Evolutionary conservation across 192 early-diverging fungal genomes (phyloP).

Genomic region (Backusella mclennaniae): DNA sequence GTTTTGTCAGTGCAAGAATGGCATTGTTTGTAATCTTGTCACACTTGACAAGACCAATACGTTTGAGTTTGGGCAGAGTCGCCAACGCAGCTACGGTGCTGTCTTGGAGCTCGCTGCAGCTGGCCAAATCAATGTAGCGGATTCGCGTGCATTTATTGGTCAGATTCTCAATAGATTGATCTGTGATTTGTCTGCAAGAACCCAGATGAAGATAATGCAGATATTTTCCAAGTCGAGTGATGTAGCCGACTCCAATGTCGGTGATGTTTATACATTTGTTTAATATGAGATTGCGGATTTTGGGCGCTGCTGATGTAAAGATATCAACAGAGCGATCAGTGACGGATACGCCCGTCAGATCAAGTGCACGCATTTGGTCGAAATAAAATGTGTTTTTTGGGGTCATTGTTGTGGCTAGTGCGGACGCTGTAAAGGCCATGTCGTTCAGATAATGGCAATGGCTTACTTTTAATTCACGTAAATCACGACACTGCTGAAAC

Average conservation of each 20-base stretch:
- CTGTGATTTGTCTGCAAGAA: slow-evolving; percentile 50
- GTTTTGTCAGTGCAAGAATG: slow-evolving; percentile 47
- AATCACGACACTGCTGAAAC: slow-evolving; percentile 42
- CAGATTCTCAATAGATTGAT: slow-evolving; percentile 44
- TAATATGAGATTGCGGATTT: slow-evolving; percentile 50
- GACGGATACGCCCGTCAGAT: slow-evolving; percentile 47
- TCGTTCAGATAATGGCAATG: slow-evolving; percentile 40
- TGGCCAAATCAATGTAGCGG: slow-evolving; percentile 55
- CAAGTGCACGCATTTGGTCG: slow-evolving; percentile 51
- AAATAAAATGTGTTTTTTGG: slow-evolving; percentile 12
- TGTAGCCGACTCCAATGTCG: slow-evolving; percentile 41
- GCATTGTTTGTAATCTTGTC: slow-evolving; percentile 52
- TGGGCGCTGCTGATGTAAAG: slow-evolving; percentile 47
- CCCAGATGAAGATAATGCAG: slow-evolving; percentile 59
- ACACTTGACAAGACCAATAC: slow-evolving; percentile 60
- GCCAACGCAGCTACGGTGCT: slow-evolving; percentile 49
- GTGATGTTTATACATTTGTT: slow-evolving; percentile 54
- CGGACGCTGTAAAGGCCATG: slow-evolving; percentile 38
- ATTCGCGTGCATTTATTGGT: slow-evolving; percentile 50
- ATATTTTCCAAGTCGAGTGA: slow-evolving; percentile 49
- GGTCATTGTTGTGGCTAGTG: neutral
- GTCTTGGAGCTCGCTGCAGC: slow-evolving; percentile 51
- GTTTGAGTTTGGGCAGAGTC: slow-evolving; percentile 47
- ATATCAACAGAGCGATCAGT: slow-evolving; percentile 45
- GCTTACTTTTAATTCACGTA: slow-evolving; percentile 52